These are phyloP conservation scores for Colletotrichum destructivum DNA, from an alignment of 2,329 filamentous ascomycete species.

Conservation along the genomic window DNA sequence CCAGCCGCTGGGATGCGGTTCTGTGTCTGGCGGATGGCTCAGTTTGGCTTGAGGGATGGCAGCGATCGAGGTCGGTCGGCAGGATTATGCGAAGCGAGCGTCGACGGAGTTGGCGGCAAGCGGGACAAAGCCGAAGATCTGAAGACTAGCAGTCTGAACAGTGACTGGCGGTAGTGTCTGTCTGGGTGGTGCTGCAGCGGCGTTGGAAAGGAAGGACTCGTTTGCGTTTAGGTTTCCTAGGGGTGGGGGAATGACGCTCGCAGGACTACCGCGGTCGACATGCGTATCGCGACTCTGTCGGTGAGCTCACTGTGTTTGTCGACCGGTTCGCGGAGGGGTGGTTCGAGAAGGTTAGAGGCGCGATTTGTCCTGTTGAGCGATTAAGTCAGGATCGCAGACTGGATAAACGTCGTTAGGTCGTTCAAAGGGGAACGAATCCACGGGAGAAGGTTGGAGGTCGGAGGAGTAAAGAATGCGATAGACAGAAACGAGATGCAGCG, in stretches of 20 bases:
- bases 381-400: slow-evolving; percentile 17
- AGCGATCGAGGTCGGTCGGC: slow-evolving; percentile 1
- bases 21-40: not conserved
- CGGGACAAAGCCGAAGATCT: not conserved
- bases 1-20: slow-evolving; percentile 31
- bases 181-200: not conserved
- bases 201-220: slow-evolving; percentile 27
- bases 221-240: slow-evolving; percentile 30
- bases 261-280: slow-evolving; percentile 18
- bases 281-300: slow-evolving; percentile 27
- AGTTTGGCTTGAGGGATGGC: not conserved
- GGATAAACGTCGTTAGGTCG: slow-evolving; percentile 11
- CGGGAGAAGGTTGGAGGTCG: not conserved
- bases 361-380: slow-evolving; percentile 25
- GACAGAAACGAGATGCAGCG: slow-evolving; percentile 15
- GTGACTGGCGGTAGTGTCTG: not conserved
- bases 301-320: not conserved
- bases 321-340: not conserved
- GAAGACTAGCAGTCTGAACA: slow-evolving; percentile 1
- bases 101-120: slow-evolving; percentile 10
- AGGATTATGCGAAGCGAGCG: slow-evolving; percentile 29
- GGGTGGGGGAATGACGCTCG: slow-evolving; percentile 35
- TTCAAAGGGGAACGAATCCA: not conserved
- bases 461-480: slow-evolving; percentile 22
- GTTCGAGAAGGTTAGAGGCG: not conserved